A percentile compares a stretch with the other conserved stretches of the same genome.
These are phyloP conservation scores for Silene uniflora DNA, from an alignment of 148 eudicot species.

Conservation along the genomic window DNA sequence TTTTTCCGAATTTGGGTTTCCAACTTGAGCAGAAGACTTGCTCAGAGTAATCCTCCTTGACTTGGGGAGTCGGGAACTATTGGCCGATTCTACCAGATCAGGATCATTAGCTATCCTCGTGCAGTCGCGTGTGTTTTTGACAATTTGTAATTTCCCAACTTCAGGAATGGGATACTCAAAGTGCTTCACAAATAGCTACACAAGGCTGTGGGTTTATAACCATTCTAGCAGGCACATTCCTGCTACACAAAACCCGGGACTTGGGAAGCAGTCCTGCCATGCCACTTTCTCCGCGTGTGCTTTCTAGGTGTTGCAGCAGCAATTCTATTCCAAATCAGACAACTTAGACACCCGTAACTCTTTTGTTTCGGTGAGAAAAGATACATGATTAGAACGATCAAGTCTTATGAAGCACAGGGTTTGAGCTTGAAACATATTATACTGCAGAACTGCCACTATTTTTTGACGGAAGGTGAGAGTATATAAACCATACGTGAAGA, in stretches of 20 bases:
- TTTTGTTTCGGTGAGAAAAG: constrained; percentile 3
- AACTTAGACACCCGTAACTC: background rate
- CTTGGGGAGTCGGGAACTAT: too few relatives aligned
- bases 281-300: constrained; percentile 25
- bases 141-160: constrained; percentile 2
- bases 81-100: too few relatives aligned
- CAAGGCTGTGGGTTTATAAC: constrained; percentile 69
- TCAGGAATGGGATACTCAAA: constrained; percentile 74
- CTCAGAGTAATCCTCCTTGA: too few relatives aligned
- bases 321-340: constrained; percentile 21
- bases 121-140: background rate
- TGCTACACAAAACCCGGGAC: constrained; percentile 76
- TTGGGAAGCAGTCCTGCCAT: constrained; percentile 46
- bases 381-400: constrained; percentile 2
- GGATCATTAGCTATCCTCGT: too few relatives aligned
- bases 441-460: background rate
- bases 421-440: constrained; percentile 15
- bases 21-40: too few relatives aligned
- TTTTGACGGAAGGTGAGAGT: constrained; percentile 13
- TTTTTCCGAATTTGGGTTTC: too few relatives aligned
- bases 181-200: constrained; percentile 57
- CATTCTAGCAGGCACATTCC: constrained; percentile 72
- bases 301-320: constrained; percentile 18
- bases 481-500: constrained; percentile 8
- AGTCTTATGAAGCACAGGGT: constrained; percentile 17